These are phyloP conservation scores for Elsinoe necatrix DNA, from an alignment of 2,329 filamentous ascomycete species.

Conservation along the genomic window DNA sequence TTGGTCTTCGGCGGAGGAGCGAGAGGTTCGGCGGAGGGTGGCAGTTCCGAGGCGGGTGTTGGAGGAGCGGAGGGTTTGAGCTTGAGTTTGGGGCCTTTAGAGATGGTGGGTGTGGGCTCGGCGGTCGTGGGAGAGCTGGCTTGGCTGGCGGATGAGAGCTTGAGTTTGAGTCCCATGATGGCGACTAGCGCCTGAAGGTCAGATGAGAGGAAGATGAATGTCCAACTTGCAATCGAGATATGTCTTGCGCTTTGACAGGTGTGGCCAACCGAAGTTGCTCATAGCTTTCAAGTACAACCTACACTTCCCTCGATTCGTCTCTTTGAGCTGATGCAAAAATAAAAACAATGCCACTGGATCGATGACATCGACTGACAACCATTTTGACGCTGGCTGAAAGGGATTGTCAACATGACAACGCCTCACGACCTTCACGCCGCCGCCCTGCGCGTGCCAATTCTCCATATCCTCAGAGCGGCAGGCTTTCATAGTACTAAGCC, in stretches of 20 bases:
- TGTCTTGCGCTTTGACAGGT: too few species aligned
- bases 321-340: too few species aligned
- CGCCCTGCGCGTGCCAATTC: constrained; percentile 74
- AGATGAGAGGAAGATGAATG: neutral
- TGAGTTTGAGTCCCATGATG: constrained; percentile 15
- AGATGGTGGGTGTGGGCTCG: constrained; percentile 20
- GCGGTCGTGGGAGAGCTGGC: constrained; percentile 18
- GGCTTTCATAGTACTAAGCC: constrained; percentile 79
- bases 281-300: too few species aligned
- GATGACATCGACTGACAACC: neutral
- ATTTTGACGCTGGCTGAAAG: neutral
- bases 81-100: constrained; percentile 35
- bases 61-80: constrained; percentile 23
- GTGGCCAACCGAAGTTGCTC: too few species aligned
- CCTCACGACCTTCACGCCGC: constrained; percentile 53
- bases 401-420: constrained; percentile 15
- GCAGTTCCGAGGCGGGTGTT: constrained; percentile 24
- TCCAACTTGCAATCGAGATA: too few species aligned
- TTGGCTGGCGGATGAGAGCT: constrained; percentile 8
- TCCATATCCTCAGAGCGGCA: constrained; percentile 84
- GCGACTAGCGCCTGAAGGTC: constrained; percentile 1
- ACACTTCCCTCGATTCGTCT: too few species aligned
- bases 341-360: neutral
- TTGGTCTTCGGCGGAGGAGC: constrained; percentile 26
- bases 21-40: constrained; percentile 24